Evolutionary conservation across 176 grass and related monocot species (phyloP).

Genomic region (Coix lacrymajobi): DNA sequence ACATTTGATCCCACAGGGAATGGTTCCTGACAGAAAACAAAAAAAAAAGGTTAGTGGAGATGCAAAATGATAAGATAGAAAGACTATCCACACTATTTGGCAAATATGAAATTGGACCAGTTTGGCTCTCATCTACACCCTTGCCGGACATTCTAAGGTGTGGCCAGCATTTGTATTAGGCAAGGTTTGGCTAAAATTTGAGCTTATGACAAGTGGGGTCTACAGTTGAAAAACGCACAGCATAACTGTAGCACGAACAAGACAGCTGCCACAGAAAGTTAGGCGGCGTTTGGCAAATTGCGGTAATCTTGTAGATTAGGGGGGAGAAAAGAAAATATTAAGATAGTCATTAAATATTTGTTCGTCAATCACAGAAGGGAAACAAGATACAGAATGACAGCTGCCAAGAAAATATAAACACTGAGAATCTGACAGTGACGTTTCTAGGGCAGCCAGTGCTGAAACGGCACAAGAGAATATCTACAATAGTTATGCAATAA

Average conservation of each 20-base stretch:
- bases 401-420: background rate
- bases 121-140: background rate
- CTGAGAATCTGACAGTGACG: background rate
- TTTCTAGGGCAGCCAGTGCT: background rate
- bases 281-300: background rate
- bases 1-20: slow-evolving; percentile 80
- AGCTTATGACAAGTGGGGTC: background rate
- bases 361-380: background rate
- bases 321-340: background rate
- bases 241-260: too few relatives aligned
- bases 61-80: background rate
- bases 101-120: background rate
- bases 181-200: background rate
- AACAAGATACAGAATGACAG: background rate
- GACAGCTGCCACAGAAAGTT: background rate
- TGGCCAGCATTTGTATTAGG: background rate
- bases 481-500: background rate
- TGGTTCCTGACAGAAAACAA: slow-evolving; percentile 53
- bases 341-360: background rate
- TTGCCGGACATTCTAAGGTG: background rate
- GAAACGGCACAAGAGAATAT: background rate
- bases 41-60: background rate
- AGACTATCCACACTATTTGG: background rate
- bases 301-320: background rate
- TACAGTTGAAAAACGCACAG: background rate